Base-by-base conservation (phyloP, 805 yeast genomes). In the Naumovozyma dairenensis region DNA sequence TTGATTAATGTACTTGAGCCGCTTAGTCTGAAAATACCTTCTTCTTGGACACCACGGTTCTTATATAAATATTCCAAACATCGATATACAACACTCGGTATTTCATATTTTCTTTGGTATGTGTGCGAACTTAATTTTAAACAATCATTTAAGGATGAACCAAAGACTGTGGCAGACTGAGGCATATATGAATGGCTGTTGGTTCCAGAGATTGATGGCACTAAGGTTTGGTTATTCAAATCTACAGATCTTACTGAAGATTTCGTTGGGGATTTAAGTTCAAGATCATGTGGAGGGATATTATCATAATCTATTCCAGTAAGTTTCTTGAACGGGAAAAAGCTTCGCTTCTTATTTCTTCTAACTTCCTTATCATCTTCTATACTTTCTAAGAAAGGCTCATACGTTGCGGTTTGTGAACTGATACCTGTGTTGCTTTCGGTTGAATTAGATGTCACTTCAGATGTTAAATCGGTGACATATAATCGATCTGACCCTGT, bases 11-110 rank as follows among this genome's bases (percentile, higher is more conserved):
- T 70, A 36, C 86, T 80, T 24, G 94, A 83, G 4, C 97, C 97
- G 57, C 87, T 83, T 37, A 86, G 63, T 40, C 98, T 67, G 63
- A 92, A 92, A 3, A 89, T 72, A 8, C 98, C 98, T 49, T 86
- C 94, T 55, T 84, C 92, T 40, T 71, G 71, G n/a, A 78, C 64
- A 0, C 94, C 94, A 16, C 78, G 74, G 17, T 77, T 70, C 25
- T 65, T 67, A 32, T 69, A 67, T 32, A 89, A 63, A 44, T 69
- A 82, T 36, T 74, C 80, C 21, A 87, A 49, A 49, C 95, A 85
- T 39, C 94, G 62, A 46, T 63, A 80, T 13, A 84, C 72, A 6
- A 89, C 76, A 26, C 86, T 74, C 1, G 98, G 96, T 14, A 63
- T 58, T 6, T 54, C 55, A 21, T 47, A 69, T 42, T 21, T 59